Percentiles rank a stretch among this genome's conserved stretches.
Evolutionary conservation across 768 basidiomycete species (phyloP).

Genomic region (Erythrobasidium yunnanense): DNA sequence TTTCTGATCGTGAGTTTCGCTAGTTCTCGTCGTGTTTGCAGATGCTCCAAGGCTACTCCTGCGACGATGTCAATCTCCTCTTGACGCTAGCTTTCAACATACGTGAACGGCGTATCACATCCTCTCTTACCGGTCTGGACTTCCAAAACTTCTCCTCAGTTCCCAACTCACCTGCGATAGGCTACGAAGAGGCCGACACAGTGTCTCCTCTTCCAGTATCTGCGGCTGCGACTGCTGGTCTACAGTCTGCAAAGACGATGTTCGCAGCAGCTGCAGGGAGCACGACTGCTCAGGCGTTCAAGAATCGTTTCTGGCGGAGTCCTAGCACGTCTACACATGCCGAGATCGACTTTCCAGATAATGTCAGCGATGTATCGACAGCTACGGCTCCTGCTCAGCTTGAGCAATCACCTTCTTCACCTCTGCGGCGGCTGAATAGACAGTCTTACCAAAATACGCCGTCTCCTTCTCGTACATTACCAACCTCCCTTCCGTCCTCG

Average conservation of each 20-base stretch:
- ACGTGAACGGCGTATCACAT: constrained; percentile 6
- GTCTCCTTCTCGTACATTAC: background rate
- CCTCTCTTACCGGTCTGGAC: constrained; percentile 13
- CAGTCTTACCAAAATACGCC: background rate
- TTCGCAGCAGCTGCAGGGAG: background rate
- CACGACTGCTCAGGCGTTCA: background rate
- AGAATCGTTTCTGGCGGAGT: constrained; percentile 10
- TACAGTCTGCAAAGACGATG: background rate
- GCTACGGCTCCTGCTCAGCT: background rate
- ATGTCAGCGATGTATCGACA: constrained; percentile 8
- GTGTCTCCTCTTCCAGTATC: background rate
- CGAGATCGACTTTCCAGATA: constrained; percentile 18
- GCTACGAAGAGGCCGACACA: background rate
- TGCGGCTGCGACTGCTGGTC: background rate
- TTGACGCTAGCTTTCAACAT: constrained; percentile 14
- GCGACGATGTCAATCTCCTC: constrained; percentile 15
- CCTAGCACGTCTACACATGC: background rate
- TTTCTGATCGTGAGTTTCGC: background rate
- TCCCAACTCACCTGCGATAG: constrained; percentile 15
- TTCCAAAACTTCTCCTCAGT: constrained; percentile 8
- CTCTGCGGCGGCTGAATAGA: no score
- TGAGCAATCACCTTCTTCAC: background rate
- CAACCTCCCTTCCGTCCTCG: constrained; percentile 5
- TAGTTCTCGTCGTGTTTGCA: constrained; percentile 17
- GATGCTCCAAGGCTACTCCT: constrained; percentile 12